A percentile compares a stretch with the other conserved stretches of the same genome.
Evolutionary conservation across 2,329 filamentous ascomycete species (phyloP).

Genomic region (Fusarium sp.): DNA sequence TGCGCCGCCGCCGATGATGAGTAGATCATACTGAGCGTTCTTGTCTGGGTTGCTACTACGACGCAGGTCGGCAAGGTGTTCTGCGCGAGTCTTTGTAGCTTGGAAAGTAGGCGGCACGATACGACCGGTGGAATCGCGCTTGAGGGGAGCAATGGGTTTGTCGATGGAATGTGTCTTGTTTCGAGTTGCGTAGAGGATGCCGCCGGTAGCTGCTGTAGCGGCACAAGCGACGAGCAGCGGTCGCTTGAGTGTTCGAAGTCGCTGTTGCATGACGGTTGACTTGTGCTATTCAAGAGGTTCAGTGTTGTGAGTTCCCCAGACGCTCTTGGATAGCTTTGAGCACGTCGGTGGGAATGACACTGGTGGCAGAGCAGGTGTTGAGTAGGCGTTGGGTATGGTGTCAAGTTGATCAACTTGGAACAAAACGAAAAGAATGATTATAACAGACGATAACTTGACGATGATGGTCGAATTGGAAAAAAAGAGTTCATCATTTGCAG

Average conservation of each 20-base stretch:
- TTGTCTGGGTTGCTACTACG: conserved; percentile 47
- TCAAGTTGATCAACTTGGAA: neutral
- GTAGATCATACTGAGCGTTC: conserved; percentile 77
- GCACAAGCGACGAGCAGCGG: conserved; percentile 50
- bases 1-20: conserved; percentile 83
- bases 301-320: too few species aligned
- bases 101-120: conserved; percentile 56
- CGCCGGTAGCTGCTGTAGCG: conserved; percentile 46
- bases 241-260: conserved; percentile 51
- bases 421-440: neutral
- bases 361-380: neutral
- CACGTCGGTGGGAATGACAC: neutral
- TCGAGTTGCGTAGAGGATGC: conserved; percentile 47
- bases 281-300: too few species aligned
- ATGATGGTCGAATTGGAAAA: neutral
- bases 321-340: neutral
- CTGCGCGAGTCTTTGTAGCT: conserved; percentile 49
- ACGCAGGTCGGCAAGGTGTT: conserved; percentile 57
- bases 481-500: neutral
- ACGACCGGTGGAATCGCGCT: conserved; percentile 52
- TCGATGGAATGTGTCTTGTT: conserved; percentile 49
- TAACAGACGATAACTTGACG: neutral
- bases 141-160: conserved; percentile 50
- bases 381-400: neutral
- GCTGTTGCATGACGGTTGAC: conserved; percentile 48